A percentile compares a stretch with the other conserved stretches of the same genome.
Conservation (phyloP, 2,329 filamentous ascomycete species). For the Mycosphaerella sp. region DNA sequence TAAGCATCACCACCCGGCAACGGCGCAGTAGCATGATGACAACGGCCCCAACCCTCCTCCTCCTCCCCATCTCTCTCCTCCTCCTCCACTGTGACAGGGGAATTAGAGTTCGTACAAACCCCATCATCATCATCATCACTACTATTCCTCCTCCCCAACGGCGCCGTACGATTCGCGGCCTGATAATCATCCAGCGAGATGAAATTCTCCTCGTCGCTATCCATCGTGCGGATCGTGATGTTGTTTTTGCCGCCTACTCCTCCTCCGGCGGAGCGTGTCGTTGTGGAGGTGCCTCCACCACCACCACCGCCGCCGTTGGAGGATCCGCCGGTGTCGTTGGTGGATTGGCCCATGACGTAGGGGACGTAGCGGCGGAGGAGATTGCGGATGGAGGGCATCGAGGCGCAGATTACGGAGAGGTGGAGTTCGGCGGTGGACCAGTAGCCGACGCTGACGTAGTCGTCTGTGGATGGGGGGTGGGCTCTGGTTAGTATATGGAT, state of each 20-base stretch:
- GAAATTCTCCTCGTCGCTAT: constrained; percentile 17
- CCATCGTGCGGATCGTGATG: constrained; percentile 2
- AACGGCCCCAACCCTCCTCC: no score
- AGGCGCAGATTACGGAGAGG: constrained; percentile 14
- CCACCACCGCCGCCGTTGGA: constrained; percentile 1
- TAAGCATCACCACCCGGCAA: no score
- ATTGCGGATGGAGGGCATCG: constrained; percentile 18
- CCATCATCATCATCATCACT: no score
- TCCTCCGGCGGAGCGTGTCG: constrained; percentile 2
- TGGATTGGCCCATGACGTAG: constrained; percentile 14
- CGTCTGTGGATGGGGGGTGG: not conserved
- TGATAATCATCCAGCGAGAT: constrained; percentile 10
- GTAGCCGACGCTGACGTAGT: constrained; percentile 16
- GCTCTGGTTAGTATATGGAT: no score
- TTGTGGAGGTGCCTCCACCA: constrained; percentile 4
- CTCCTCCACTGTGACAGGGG: no score
- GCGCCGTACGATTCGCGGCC: not conserved
- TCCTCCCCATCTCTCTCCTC: no score
- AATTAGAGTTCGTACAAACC: no score
- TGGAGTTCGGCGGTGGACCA: constrained; percentile 19
- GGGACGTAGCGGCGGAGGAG: constrained; percentile 15
- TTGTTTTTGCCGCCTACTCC: no score
- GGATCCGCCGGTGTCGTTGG: not conserved
- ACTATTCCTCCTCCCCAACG: not conserved
- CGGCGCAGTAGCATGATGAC: no score